Evolutionary conservation across 1,284 basidiomycete species (phyloP).

Genomic region (Lentinula novae-zelandiae): DNA sequence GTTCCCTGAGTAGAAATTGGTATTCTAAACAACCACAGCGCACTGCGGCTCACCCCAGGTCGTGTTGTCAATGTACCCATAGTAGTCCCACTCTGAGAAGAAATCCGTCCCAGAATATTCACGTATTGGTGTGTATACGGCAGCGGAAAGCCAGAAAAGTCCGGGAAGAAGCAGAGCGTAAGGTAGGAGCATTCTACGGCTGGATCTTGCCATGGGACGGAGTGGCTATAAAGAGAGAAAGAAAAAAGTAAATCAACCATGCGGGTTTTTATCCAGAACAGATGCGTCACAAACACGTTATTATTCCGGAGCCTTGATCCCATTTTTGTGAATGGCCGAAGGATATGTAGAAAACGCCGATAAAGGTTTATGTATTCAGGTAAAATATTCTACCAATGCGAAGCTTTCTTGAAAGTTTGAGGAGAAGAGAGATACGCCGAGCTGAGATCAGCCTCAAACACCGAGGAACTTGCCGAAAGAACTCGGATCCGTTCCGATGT

Average conservation of each 20-base stretch:
- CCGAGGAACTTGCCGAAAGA: too few relatives aligned
- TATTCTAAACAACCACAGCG: neutral
- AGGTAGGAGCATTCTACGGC: too few relatives aligned
- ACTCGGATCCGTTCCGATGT: too few relatives aligned
- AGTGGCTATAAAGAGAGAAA: neutral
- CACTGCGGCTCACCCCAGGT: conserved; percentile 46
- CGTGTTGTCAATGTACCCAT: conserved; percentile 55
- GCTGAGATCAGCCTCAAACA: too few relatives aligned
- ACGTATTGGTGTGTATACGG: conserved; percentile 38
- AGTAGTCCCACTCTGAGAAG: conserved; percentile 61
- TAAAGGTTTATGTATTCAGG: too few relatives aligned
- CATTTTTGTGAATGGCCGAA: neutral
- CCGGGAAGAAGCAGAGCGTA: neutral
- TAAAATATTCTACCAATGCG: too few relatives aligned
- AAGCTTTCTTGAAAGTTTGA: too few relatives aligned
- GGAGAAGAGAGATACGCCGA: too few relatives aligned
- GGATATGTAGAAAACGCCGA: neutral
- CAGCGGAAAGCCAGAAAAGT: conserved; percentile 10
- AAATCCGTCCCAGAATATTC: conserved; percentile 52
- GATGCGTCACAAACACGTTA: neutral
- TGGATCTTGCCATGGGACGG: too few relatives aligned
- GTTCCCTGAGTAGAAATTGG: conserved; percentile 8
- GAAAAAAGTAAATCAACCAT: neutral
- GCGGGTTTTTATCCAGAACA: neutral
- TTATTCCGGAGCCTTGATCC: neutral